Evolutionary conservation across 345 rosid genomes (phyloP), one percentile per base, ranked within the genome.

Genomic region (Viola odorata): DNA sequence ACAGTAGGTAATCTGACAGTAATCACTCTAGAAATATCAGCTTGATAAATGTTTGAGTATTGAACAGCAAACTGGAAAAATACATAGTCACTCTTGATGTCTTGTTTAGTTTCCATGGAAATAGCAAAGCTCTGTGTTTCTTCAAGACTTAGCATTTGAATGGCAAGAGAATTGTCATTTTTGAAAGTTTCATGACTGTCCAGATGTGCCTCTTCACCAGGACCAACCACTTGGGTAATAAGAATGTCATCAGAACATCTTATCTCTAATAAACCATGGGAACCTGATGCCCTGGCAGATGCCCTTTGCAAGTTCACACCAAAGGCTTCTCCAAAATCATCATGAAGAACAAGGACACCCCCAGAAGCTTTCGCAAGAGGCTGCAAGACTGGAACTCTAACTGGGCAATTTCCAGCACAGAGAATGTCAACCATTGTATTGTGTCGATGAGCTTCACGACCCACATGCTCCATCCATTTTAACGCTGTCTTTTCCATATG

Each of bases 321-420:
- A 70, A 95, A 95, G 57, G 98, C 92, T 81, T 95, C 99, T 45
- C 99, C 96, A 75, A 95, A 95, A 78, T 95, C 99, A 70, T 95
- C 96, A 58, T 95, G 96, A 58, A 95, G 99, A 68, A 95, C 80
- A 82, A 95, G 64, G 53, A 87, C 95, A 69, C 99, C 99, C 7
- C 99, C 99, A 12, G 98, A 86, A 73, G 96, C 81, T 73, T 88
- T 91, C 59, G 91, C 83, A 69, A 95, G 95, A 66, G 96, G 98
- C 84, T 88, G 96, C 68, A 95, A 69, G 23, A 88, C 59, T 45
- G 94, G 95, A 79, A 88, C 84, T 76, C 95, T 79, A 53, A 91
- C 86, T 48, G 99, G 97, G 77, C 96, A 91, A 58, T 89, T 95
- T 77, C 99, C 97, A 72, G 99, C 96, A 58, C 99, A 95, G 48